phyloP scores from a whole-genome alignment of 345 rosid genomes.

The Pistacia integerrima region DNA sequence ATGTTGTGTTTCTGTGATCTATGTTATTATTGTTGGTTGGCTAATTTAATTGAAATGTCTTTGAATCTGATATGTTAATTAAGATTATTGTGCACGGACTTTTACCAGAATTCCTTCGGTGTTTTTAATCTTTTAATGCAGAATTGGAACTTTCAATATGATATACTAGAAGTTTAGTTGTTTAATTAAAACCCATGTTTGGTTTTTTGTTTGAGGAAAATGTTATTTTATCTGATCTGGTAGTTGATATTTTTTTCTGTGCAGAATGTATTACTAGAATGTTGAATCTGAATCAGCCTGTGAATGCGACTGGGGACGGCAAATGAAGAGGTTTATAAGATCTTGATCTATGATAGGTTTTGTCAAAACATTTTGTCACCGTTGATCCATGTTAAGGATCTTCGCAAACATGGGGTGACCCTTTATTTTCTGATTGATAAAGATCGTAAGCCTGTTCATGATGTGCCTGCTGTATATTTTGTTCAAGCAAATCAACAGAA shows the following conservation, averaged over 20 bases:
- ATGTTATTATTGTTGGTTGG: background rate
- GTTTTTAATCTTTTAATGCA: background rate
- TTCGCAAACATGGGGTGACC: constrained; percentile 91
- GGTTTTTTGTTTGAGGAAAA: background rate
- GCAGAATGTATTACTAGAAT: constrained; percentile 89
- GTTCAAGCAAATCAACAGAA: constrained; percentile 73
- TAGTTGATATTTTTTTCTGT: constrained; percentile 8
- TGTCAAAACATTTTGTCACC: constrained; percentile 94
- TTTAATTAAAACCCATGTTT: constrained; percentile 5
- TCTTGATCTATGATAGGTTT: constrained; percentile 84
- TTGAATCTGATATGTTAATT: constrained; percentile 28
- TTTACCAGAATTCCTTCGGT: background rate
- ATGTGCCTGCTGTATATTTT: constrained; percentile 92
- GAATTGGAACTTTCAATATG: background rate
- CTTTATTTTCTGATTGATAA: constrained; percentile 89
- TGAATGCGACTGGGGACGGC: constrained; percentile 80
- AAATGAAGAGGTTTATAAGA: constrained; percentile 92
- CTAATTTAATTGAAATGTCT: constrained; percentile 3
- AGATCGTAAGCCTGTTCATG: constrained; percentile 76
- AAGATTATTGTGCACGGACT: constrained; percentile 43
- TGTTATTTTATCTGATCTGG: constrained; percentile 29
- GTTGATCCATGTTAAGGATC: constrained; percentile 95
- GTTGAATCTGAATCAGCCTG: constrained; percentile 95
- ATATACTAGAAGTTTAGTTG: background rate
- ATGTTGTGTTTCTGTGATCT: background rate